Evolutionary conservation across 2,329 filamentous ascomycete genomes (phyloP), one percentile per base, ranked within the genome.

Genomic region (Meredithiella fracta): DNA sequence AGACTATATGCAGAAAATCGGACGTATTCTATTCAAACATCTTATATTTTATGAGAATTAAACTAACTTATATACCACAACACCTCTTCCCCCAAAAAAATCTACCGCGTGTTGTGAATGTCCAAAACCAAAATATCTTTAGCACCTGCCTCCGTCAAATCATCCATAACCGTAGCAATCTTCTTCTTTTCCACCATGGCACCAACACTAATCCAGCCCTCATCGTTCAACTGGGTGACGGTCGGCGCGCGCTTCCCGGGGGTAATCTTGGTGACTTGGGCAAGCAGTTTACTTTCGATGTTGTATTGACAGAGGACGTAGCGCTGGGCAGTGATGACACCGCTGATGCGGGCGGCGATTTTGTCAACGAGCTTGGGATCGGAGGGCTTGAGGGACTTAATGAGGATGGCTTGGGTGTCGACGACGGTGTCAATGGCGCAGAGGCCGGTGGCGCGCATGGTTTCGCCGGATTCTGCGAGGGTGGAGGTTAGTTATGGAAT

Each of bases 261-360:
- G 0, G 92, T 96, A 66, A 97, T 86, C 62, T 77, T 77, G 50
- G 77, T 79, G 7, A 86, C 90, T 31, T 73, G 72, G 6, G 74
- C 65, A 57, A 98, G 78, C 55, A 79, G 77, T 51, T 70, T 67
- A 59, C 90, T 81, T 62, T 86, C 78, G 58, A 97, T 80, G 71
- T 98, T 98, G 76, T 97, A 98, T 66, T 94, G 89, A 73, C 92
- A 97, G 29, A 97, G 79, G 26, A 97, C 88, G 66, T 86, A 97
- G 69, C 82, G 84, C 72, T 98, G 88, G 8, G 92, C 92, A 44
- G 88, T 91, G 66, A 98, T 97, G 60, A 98, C 90, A 68, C 92
- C 92, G 59, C 80, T 79, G 65, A 98, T 95, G 64, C 92, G 82
- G 9, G 84, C 83, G 26, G 85, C 79, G 65, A 98, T 94, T 57